phyloP scores from a whole-genome alignment of 2,329 filamentous ascomycete genomes.

The Colletotrichum cuscutae region DNA sequence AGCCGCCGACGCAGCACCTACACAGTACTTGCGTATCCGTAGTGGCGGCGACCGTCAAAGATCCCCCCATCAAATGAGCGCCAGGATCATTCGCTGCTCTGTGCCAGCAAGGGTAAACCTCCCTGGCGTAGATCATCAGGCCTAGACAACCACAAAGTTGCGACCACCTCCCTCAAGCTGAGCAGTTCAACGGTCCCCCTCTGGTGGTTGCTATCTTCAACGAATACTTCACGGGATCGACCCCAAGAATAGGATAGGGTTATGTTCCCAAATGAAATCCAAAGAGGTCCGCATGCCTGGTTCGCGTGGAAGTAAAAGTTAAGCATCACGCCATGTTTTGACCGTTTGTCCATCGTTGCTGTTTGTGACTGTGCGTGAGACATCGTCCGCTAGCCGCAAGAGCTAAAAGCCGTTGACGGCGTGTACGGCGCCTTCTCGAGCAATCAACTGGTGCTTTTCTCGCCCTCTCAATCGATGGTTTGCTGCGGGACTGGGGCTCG shows the following conservation, averaged over 20 bases:
- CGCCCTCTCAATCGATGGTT: neutral
- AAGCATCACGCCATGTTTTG: slow-evolving; percentile 19
- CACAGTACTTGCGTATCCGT: too few relatives aligned
- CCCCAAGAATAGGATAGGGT: neutral
- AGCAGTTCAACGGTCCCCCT: neutral
- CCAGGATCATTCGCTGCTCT: slow-evolving; percentile 25
- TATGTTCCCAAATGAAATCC: neutral
- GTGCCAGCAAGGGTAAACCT: slow-evolving; percentile 24
- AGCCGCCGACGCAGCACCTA: neutral
- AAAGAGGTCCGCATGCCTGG: slow-evolving; percentile 10
- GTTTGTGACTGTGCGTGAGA: slow-evolving; percentile 26
- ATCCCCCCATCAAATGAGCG: slow-evolving; percentile 7
- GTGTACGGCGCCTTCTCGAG: neutral
- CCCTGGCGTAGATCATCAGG: slow-evolving; percentile 26
- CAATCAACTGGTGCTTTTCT: neutral
- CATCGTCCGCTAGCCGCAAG: slow-evolving; percentile 23
- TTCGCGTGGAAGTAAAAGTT: slow-evolving; percentile 12
- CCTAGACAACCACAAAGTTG: neutral
- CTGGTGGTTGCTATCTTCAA: neutral
- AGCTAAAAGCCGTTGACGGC: slow-evolving; percentile 32
- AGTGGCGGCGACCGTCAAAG: slow-evolving; percentile 4
- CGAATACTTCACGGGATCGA: neutral
- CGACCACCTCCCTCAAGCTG: neutral
- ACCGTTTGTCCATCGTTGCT: slow-evolving; percentile 18
- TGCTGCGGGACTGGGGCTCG: slow-evolving; percentile 1